Conservation (phyloP, 495 filamentous ascomycete genomes). For the Talaromyces trachyspermus region DNA sequence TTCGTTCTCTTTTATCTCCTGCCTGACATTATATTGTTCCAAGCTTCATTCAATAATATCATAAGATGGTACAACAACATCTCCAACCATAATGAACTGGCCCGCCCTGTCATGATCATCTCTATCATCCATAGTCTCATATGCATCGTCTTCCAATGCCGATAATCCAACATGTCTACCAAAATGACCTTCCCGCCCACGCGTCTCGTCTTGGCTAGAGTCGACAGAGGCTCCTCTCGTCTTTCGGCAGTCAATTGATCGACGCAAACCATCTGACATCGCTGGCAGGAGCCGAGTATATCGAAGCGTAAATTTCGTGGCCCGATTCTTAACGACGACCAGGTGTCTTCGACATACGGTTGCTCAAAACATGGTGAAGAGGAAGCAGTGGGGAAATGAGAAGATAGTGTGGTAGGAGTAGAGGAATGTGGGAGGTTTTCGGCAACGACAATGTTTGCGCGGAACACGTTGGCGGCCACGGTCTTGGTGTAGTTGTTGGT, state of each 20-base stretch:
- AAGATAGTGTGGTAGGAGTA: slow-evolving; percentile 7
- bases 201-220: slow-evolving; percentile 75
- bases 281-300: slow-evolving; percentile 71
- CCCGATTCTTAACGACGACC: slow-evolving; percentile 34
- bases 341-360: slow-evolving; percentile 50
- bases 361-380: slow-evolving; percentile 30
- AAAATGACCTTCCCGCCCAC: slow-evolving; percentile 74
- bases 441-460: slow-evolving; percentile 76
- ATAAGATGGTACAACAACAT: slow-evolving; percentile 29
- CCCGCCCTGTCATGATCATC: slow-evolving; percentile 6
- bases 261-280: slow-evolving; percentile 95
- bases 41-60: slow-evolving; percentile 13
- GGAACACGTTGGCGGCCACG: slow-evolving; percentile 65
- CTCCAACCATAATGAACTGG: slow-evolving; percentile 36
- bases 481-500: slow-evolving; percentile 32
- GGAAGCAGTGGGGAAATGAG: neutral
- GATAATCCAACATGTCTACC: slow-evolving; percentile 61
- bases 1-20: too few species aligned
- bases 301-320: slow-evolving; percentile 42
- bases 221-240: slow-evolving; percentile 80
- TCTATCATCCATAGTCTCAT: neutral
- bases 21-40: too few species aligned
- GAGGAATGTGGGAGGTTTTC: slow-evolving; percentile 33
- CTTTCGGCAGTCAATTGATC: slow-evolving; percentile 74
- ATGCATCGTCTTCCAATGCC: slow-evolving; percentile 5